These are phyloP conservation scores for Botrytis pseudocinerea DNA, from an alignment of 2,329 filamentous ascomycete genomes.

Conservation along the genomic window DNA sequence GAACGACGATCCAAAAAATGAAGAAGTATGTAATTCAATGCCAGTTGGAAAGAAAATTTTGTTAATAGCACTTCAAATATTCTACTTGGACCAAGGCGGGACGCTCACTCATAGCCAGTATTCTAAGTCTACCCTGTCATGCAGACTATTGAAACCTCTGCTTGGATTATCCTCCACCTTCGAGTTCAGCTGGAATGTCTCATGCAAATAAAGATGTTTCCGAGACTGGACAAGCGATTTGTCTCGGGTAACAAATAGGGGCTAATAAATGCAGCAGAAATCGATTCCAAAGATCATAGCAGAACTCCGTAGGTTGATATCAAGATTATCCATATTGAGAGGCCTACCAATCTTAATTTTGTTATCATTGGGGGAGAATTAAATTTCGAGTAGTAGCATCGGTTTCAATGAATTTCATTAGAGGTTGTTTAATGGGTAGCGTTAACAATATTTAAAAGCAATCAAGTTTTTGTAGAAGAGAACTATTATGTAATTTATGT, in stretches of 20 bases:
- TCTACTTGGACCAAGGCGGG: not conserved
- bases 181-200: slow-evolving; percentile 10
- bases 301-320: not conserved
- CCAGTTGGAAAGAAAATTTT: not conserved
- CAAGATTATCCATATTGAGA: not conserved
- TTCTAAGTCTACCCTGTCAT: not conserved
- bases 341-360: too few relatives aligned
- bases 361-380: not conserved
- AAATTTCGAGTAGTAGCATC: not conserved
- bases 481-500: not conserved
- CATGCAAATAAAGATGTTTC: not conserved
- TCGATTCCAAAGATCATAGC: not conserved
- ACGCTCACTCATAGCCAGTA: not conserved
- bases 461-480: not conserved
- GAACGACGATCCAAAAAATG: too few relatives aligned
- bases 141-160: not conserved
- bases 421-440: not conserved
- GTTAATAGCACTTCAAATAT: not conserved
- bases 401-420: not conserved
- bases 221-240: not conserved
- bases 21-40: not conserved
- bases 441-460: not conserved
- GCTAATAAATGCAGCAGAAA: not conserved
- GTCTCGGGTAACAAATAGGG: slow-evolving; percentile 2
- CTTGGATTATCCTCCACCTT: not conserved